phyloP scores from a whole-genome alignment of 331 rosid species.

The Pyrus hybrid region DNA sequence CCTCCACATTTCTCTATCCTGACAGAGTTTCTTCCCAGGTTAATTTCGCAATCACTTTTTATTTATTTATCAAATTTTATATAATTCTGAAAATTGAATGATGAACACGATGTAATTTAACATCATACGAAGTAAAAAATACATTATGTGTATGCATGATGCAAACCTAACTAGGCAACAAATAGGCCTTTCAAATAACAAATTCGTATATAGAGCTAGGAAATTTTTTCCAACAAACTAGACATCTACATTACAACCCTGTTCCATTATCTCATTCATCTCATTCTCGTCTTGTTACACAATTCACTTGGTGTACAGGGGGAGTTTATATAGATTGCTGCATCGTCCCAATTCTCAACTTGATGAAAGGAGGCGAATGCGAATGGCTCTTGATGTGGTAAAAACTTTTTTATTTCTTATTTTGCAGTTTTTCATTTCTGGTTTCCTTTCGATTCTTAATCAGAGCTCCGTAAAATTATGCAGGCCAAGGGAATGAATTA shows the following conservation, averaged over 20 bases:
- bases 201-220: background rate
- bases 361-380: constrained; percentile 88
- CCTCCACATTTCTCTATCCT: constrained; percentile 93
- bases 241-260: background rate
- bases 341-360: constrained; percentile 88
- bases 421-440: background rate
- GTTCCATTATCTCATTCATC: constrained; percentile 7
- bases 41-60: constrained; percentile 10
- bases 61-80: background rate
- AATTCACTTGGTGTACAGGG: constrained; percentile 49
- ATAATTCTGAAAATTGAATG: background rate
- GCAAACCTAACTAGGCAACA: background rate
- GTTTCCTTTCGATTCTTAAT: constrained; percentile 17
- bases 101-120: background rate
- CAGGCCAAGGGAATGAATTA: constrained; percentile 99
- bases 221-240: background rate
- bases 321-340: constrained; percentile 79
- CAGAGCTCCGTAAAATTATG: constrained; percentile 5
- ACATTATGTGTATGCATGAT: background rate
- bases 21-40: constrained; percentile 96
- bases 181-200: background rate
- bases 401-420: background rate
- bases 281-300: constrained; percentile 22
- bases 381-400: constrained; percentile 99
- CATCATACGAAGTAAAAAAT: background rate